Percentiles rank a stretch among this genome's conserved stretches.
Evolutionary conservation across 2,329 filamentous ascomycete species (phyloP).

Genomic region (Fusarium buxicola): DNA sequence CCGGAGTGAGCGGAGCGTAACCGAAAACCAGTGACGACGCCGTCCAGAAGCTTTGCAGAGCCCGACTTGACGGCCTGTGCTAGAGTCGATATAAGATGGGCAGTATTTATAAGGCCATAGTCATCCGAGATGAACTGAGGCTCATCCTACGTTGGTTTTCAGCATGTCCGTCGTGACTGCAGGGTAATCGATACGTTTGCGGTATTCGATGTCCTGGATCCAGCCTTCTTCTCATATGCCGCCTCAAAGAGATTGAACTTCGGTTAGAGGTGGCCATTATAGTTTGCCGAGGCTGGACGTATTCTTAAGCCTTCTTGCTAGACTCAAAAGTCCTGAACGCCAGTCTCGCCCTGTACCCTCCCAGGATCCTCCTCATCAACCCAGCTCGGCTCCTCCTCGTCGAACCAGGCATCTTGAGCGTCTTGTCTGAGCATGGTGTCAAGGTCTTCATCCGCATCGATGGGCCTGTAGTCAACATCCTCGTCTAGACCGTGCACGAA

Average conservation of each 20-base stretch:
- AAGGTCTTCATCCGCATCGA: conserved; percentile 79
- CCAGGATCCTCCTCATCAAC: conserved; percentile 55
- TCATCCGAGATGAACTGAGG: no score
- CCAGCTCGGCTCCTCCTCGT: conserved; percentile 80
- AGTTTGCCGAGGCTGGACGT: neutral
- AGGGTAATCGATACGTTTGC: no score
- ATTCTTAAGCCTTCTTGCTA: neutral
- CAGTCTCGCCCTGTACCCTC: conserved; percentile 69
- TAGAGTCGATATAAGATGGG: no score
- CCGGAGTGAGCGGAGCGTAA: neutral
- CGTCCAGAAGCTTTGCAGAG: neutral
- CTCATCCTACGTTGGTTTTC: no score
- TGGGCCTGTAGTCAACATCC: conserved; percentile 79
- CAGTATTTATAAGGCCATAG: no score
- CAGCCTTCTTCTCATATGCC: no score
- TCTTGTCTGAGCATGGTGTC: conserved; percentile 73
- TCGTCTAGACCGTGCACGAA: conserved; percentile 81
- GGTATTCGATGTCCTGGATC: no score
- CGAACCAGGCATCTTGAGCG: conserved; percentile 81
- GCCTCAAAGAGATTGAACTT: no score
- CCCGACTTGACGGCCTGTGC: neutral
- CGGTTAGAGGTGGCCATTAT: no score
- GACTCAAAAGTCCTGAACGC: conserved; percentile 75
- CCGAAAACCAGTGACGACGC: neutral
- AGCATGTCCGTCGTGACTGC: no score